These are phyloP conservation scores for Parachlorella kessleri DNA, from an alignment of 139 green algal species.

Conservation along the genomic window DNA sequence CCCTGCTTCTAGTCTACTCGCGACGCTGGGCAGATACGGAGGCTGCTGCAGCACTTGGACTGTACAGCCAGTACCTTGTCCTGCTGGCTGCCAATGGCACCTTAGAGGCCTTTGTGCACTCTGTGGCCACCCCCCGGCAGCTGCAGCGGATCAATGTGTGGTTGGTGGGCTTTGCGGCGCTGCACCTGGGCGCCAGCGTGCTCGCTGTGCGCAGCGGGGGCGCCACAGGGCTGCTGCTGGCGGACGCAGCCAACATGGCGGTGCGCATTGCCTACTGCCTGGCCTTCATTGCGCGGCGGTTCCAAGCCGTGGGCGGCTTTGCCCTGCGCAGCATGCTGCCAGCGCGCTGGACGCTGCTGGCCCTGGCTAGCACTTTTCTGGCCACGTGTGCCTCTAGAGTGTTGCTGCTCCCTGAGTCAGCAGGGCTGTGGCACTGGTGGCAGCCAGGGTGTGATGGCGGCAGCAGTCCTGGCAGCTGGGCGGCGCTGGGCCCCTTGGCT, in stretches of 20 bases:
- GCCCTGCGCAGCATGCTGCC: slow-evolving; percentile 38
- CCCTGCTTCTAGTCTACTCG: slow-evolving; percentile 77
- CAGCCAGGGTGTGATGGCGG: background rate
- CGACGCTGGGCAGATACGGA: slow-evolving; percentile 69
- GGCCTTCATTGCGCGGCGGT: slow-evolving; percentile 33
- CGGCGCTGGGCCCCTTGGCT: background rate
- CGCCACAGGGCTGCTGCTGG: slow-evolving; percentile 67
- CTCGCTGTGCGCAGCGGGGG: slow-evolving; percentile 38
- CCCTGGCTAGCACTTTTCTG: background rate
- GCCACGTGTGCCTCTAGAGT: background rate
- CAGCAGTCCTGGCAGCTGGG: background rate
- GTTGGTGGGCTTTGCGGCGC: slow-evolving; percentile 56
- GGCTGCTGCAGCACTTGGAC: slow-evolving; percentile 68
- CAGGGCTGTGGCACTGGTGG: background rate
- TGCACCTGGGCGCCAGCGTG: slow-evolving; percentile 61
- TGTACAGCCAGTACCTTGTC: slow-evolving; percentile 81
- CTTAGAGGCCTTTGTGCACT: slow-evolving; percentile 83
- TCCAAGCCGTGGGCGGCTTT: slow-evolving; percentile 12
- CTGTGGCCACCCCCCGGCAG: slow-evolving; percentile 44
- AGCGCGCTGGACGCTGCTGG: slow-evolving; percentile 8
- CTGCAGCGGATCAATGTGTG: slow-evolving; percentile 59
- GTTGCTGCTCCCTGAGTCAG: background rate
- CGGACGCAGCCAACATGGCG: slow-evolving; percentile 79
- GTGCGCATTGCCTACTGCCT: slow-evolving; percentile 75
- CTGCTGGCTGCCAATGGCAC: slow-evolving; percentile 80